phyloP scores from a whole-genome alignment of 2,329 filamentous ascomycete species.

The Mycogone perniciosa region DNA sequence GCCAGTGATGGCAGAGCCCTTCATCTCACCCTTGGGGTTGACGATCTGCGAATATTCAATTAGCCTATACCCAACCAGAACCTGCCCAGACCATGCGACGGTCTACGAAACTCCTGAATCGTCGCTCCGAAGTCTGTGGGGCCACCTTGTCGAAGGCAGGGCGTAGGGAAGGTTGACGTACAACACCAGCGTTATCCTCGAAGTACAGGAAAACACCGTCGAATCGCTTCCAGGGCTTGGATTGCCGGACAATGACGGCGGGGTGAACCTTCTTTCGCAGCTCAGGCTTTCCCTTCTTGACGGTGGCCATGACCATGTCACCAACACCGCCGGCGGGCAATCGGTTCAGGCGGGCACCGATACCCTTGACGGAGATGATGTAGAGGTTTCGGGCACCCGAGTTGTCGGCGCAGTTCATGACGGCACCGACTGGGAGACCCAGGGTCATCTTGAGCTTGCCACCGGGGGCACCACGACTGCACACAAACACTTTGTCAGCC shows the following conservation, averaged over 20 bases:
- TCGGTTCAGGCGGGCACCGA: slow-evolving; percentile 94
- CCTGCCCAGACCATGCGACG: background rate
- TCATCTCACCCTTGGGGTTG: slow-evolving; percentile 99
- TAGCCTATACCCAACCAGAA: slow-evolving; percentile 23
- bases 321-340: slow-evolving; percentile 95
- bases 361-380: slow-evolving; percentile 99
- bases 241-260: slow-evolving; percentile 96
- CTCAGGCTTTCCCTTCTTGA: slow-evolving; percentile 99
- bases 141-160: background rate
- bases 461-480: slow-evolving; percentile 83
- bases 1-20: slow-evolving; percentile 98
- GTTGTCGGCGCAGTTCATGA: slow-evolving; percentile 99
- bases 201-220: slow-evolving; percentile 99
- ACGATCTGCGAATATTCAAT: slow-evolving; percentile 64
- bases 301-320: slow-evolving; percentile 99
- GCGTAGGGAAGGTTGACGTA: slow-evolving; percentile 44
- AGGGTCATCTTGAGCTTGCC: slow-evolving; percentile 99
- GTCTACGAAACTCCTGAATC: background rate
- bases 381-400: slow-evolving; percentile 97
- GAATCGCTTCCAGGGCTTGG: slow-evolving; percentile 98
- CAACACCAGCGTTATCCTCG: slow-evolving; percentile 99
- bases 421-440: slow-evolving; percentile 98
- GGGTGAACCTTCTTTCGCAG: slow-evolving; percentile 99
- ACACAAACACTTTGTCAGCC: slow-evolving; percentile 29
- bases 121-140: background rate